phyloP scores from a whole-genome alignment of 345 rosid genomes.

The Brassica juncea region DNA sequence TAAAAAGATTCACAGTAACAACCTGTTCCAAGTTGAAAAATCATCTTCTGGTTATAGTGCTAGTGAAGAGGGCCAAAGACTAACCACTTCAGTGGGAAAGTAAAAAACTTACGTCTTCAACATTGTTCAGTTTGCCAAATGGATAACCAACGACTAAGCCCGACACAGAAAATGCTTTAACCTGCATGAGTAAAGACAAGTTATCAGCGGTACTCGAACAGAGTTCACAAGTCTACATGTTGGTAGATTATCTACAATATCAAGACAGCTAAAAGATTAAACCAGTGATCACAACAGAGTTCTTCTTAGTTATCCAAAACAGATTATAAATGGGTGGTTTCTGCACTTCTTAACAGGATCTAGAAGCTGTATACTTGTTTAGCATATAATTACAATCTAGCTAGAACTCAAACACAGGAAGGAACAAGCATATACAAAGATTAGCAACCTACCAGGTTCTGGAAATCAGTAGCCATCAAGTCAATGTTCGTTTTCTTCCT shows the following conservation, averaged over 20 bases:
- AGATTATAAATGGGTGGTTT: neutral
- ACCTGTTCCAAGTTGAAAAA: slow-evolving; percentile 46
- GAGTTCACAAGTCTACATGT: neutral
- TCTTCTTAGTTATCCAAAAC: neutral
- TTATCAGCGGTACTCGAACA: neutral
- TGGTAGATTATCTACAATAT: slow-evolving; percentile 4
- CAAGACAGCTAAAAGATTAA: neutral
- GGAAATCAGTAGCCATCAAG: slow-evolving; percentile 68
- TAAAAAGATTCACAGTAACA: slow-evolving; percentile 54
- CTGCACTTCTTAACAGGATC: neutral
- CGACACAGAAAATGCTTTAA: slow-evolving; percentile 55
- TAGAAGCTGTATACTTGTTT: neutral
- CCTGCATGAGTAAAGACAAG: slow-evolving; percentile 44
- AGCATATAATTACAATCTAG: neutral
- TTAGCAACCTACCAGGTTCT: slow-evolving; percentile 54
- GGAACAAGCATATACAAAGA: neutral
- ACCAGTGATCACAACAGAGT: neutral
- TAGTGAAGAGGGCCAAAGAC: slow-evolving; percentile 15
- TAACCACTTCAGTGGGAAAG: neutral
- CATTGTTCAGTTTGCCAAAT: slow-evolving; percentile 39
- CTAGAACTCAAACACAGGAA: neutral
- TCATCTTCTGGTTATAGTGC: neutral
- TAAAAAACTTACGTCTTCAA: slow-evolving; percentile 48
- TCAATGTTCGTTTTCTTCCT: slow-evolving; percentile 67
- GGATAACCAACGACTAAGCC: slow-evolving; percentile 85